Conservation (phyloP, 805 yeast genomes). For the Debaryomyces castellii region DNA sequence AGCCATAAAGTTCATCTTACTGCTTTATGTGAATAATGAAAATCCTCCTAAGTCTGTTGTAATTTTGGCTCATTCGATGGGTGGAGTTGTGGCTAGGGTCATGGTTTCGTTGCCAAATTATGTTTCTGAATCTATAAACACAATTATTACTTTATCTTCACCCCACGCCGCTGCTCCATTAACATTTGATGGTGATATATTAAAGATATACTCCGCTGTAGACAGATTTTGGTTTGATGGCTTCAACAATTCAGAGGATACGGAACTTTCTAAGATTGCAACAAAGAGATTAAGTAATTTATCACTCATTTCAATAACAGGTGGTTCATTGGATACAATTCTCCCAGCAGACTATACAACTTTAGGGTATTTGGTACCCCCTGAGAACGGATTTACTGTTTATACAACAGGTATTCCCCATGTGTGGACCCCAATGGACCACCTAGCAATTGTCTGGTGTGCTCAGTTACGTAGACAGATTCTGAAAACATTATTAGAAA, state of each 20-base stretch:
- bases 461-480: constrained; percentile 72
- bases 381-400: constrained; percentile 74
- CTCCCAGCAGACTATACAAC: constrained; percentile 90
- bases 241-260: constrained; percentile 26
- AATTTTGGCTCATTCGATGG: constrained; percentile 92
- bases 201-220: constrained; percentile 68
- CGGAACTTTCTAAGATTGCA: constrained; percentile 32
- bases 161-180: constrained; percentile 94
- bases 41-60: constrained; percentile 68
- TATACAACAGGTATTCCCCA: constrained; percentile 83
- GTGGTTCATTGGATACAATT: constrained; percentile 76
- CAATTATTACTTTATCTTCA: constrained; percentile 81
- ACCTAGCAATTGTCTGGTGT: constrained; percentile 96
- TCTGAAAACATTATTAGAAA: constrained; percentile 57
- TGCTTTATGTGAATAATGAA: constrained; percentile 51
- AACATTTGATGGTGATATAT: constrained; percentile 86
- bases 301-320: constrained; percentile 81
- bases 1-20: constrained; percentile 74
- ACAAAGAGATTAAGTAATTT: constrained; percentile 51
- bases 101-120: constrained; percentile 81
- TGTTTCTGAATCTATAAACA: constrained; percentile 66
- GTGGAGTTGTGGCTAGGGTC: constrained; percentile 90
- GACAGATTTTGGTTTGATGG: constrained; percentile 82
- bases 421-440: constrained; percentile 95
- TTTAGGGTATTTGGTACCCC: constrained; percentile 68